Conservation (phyloP, 257 asterid genomes). For the Nicotiana paniculata region DNA sequence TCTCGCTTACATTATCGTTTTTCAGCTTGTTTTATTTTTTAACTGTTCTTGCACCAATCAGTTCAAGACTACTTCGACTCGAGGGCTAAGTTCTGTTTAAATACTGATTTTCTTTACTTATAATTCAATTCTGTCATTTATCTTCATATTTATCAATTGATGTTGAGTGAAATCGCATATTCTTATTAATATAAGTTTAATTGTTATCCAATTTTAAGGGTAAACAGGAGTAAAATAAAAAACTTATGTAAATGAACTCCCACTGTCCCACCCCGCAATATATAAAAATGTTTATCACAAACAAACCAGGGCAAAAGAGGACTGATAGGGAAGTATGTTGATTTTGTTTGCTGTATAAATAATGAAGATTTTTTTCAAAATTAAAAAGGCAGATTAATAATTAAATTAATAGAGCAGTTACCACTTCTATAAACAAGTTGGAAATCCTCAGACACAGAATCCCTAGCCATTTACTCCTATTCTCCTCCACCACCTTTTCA, state of each 20-base stretch:
- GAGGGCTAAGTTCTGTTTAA: no score
- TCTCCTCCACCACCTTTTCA: conserved; percentile 2
- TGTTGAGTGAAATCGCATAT: no score
- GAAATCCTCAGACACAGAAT: conserved; percentile 17
- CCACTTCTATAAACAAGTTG: background rate
- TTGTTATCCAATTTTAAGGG: no score
- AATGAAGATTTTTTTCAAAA: background rate
- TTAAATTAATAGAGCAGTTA: background rate
- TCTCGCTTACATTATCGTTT: no score
- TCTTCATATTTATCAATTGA: no score
- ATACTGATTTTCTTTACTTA: no score
- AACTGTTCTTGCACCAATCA: no score
- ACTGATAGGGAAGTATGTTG: background rate
- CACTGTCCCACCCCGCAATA: background rate
- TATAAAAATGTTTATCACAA: background rate
- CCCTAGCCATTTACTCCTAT: conserved; percentile 4
- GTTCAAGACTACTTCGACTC: no score
- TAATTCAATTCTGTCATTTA: no score
- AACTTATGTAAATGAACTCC: background rate
- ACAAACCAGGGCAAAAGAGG: background rate
- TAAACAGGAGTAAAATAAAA: no score
- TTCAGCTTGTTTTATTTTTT: no score
- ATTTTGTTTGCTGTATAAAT: background rate
- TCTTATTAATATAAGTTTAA: no score
- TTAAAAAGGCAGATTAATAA: background rate